Base-by-base conservation (phyloP, 1,284 basidiomycete species). In the Phlebopus sp. region DNA sequence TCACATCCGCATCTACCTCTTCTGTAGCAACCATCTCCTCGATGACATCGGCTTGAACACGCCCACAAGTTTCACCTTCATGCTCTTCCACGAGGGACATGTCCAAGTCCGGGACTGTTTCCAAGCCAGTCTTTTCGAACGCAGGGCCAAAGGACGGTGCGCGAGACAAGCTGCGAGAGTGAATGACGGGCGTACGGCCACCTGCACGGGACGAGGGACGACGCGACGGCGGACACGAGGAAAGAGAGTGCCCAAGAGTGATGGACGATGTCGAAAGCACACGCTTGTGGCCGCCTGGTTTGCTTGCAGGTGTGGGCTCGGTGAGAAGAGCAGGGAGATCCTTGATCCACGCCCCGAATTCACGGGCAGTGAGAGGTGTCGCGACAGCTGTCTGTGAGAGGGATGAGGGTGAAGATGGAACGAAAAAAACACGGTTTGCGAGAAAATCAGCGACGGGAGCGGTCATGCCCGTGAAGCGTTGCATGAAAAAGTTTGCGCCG, bases 381-480 rank as follows among this genome's bases (percentile, higher is more conserved):
- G 55, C 81, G 78, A 46, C 73, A 66, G 47, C 17, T 23, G 44
- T 51, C 7, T 44, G 41, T 2, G 42, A 59, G 1, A 37, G 76
- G 67, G 60, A 62, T 2, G 59, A 63, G 32, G 52, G 53, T 23
- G 57, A 51, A 14, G 49, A 44, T 31, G 92, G 81, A 55, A 95
- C 80, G 67, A 87, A 92, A 65, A 99, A 95, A 10, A 99, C 90
- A 43, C 82, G 81, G 53, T 81, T 79, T 47, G 92, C 84, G 42
- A 99, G 79, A 66, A 92, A 94, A 23, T 87, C 81, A 1, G 96
- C 94, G 34, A 97, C 92, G 48, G 79, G 78, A 38, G 77, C 75
- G 14, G 92, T 93, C 82, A 99, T 95, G 53, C 96, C 96, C 18
- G 90, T 81, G 70, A 98, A 98, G 44, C 93, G 86, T 53, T 82